phyloP scores from a whole-genome alignment of 2,329 filamentous ascomycete genomes.

The Claviceps africana region DNA sequence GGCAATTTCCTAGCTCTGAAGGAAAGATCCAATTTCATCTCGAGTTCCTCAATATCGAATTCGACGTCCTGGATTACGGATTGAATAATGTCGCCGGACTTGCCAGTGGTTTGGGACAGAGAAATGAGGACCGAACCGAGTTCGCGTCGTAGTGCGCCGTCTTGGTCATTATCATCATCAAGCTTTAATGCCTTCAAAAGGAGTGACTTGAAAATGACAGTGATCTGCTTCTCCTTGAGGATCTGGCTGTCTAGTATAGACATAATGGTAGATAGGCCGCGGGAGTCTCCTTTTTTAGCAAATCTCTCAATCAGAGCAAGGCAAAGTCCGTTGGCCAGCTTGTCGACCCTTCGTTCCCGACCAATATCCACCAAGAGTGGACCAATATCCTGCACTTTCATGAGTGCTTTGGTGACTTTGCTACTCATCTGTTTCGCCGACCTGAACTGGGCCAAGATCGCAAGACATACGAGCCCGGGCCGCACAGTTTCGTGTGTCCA shows the following conservation, averaged over 20 bases:
- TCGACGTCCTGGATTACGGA: constrained; percentile 52
- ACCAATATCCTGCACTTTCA: constrained; percentile 49
- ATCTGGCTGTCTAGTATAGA: constrained; percentile 45
- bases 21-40: constrained; percentile 59
- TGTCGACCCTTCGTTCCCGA: constrained; percentile 52
- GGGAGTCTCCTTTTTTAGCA: constrained; percentile 43
- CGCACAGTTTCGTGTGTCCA: constrained; percentile 62
- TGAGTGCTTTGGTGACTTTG: constrained; percentile 53
- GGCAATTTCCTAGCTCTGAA: constrained; percentile 44
- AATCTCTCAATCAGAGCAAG: constrained; percentile 48
- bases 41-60: constrained; percentile 59
- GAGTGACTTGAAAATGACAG: constrained; percentile 51
- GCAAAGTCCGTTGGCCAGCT: constrained; percentile 57
- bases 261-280: constrained; percentile 45
- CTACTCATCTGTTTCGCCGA: constrained; percentile 54
- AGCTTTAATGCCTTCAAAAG: constrained; percentile 46
- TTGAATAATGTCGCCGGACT: constrained; percentile 49
- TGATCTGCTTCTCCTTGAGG: constrained; percentile 47
- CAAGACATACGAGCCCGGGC: constrained; percentile 64
- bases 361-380: constrained; percentile 46
- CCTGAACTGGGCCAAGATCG: constrained; percentile 69
- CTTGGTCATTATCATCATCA: constrained; percentile 37
- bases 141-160: constrained; percentile 44
- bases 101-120: constrained; percentile 45
- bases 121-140: constrained; percentile 53